phyloP scores from a whole-genome alignment of 2,329 filamentous ascomycete genomes.

The Cladosporium sp. region DNA sequence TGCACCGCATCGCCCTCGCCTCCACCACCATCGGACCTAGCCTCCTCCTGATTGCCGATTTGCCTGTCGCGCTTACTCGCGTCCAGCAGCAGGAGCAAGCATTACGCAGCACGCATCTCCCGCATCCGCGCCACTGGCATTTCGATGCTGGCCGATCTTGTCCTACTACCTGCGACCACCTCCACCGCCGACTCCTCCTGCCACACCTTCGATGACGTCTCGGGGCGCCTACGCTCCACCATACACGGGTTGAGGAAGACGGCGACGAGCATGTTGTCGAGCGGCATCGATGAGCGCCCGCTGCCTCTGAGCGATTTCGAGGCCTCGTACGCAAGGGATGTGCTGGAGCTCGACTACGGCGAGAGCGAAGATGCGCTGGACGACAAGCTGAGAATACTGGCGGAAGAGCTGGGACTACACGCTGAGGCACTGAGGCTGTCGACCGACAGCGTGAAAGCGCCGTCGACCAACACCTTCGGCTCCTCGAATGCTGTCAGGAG shows the following conservation, averaged over 20 bases:
- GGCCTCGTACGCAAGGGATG: conserved; percentile 32
- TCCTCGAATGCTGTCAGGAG: conserved; percentile 27
- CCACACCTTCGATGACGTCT: conserved; percentile 20
- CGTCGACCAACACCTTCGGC: conserved; percentile 25
- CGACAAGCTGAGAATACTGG: conserved; percentile 30
- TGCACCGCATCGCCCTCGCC: conserved; percentile 3
- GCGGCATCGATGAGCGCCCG: conserved; percentile 17
- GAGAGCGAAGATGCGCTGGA: conserved; percentile 37
- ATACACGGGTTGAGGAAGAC: conserved; percentile 13
- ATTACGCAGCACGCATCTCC: neutral
- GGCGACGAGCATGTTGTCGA: conserved; percentile 19
- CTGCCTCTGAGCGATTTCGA: conserved; percentile 16
- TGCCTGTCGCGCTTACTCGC: conserved; percentile 11
- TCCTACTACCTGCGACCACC: conserved; percentile 8
- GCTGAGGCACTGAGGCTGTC: conserved; percentile 19
- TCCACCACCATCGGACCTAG: conserved; percentile 13
- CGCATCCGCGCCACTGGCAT: neutral
- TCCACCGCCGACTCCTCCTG: conserved; percentile 1
- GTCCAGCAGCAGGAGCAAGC: neutral
- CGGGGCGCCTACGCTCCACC: conserved; percentile 13
- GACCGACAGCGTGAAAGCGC: conserved; percentile 19
- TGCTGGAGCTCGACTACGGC: conserved; percentile 34
- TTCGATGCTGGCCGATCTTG: conserved; percentile 13
- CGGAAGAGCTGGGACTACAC: conserved; percentile 34
- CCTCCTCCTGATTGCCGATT: neutral